Conservation (phyloP, 345 rosid genomes). For the Eucalyptus curtisii region DNA sequence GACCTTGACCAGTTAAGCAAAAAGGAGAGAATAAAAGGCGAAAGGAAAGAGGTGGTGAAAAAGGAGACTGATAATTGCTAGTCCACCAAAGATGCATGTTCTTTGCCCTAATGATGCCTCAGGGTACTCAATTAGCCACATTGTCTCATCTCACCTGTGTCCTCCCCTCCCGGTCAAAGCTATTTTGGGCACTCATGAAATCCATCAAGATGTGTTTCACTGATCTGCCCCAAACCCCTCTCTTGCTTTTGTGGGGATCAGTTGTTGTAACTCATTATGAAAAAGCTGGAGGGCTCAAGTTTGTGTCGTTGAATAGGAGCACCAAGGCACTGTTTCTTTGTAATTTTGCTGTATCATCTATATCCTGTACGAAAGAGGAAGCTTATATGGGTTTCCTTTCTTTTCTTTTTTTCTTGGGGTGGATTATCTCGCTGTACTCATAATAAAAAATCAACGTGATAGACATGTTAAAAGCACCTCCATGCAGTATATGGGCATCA, state of each 20-base stretch:
- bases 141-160: not conserved
- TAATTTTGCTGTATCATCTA: not conserved
- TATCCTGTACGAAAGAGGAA: not conserved
- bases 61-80: not conserved
- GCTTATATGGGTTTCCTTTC: not conserved
- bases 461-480: too few species aligned
- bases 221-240: not conserved
- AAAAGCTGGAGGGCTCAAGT: not conserved
- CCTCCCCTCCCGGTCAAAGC: conserved; percentile 4
- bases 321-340: not conserved
- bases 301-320: not conserved
- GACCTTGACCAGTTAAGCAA: conserved; percentile 12
- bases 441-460: not conserved
- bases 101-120: conserved; percentile 26
- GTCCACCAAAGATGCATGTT: conserved; percentile 9
- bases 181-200: not conserved
- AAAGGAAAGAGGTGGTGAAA: not conserved
- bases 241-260: not conserved
- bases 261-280: not conserved
- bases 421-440: not conserved
- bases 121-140: conserved; percentile 1
- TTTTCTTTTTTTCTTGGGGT: not conserved
- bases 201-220: not conserved
- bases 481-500: too few species aligned
- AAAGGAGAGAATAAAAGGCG: not conserved